Evolutionary conservation across 352 stramenopile genomes (phyloP), one percentile per base, ranked within the genome.

Genomic region (Globisporangium rhizosaccharum): DNA sequence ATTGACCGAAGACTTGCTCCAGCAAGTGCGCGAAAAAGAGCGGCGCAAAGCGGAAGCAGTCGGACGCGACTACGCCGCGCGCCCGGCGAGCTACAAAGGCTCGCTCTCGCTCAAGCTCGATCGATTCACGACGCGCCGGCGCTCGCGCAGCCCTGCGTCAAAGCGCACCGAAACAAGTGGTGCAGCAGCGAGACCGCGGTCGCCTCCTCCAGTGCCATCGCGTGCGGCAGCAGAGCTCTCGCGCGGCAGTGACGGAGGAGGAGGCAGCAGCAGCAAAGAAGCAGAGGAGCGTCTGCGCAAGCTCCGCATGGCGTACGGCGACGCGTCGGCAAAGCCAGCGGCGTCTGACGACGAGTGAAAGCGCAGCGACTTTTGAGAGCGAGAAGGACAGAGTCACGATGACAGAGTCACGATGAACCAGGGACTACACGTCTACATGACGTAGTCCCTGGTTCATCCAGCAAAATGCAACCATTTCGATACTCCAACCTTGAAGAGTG

Each of bases 11-110:
- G 83, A 98, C 61, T 67, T 97, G 33, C 73, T 98, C 50, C 78
- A 96, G 39, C 87, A 98, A 79, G 93, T 98, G 17, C 79, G 94
- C 26, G 74, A 96, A 66, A 79, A 88, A 63, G 90, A 98, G 67
- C 79, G 90, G 18, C 89, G 96, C 56, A 96, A 95, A 62, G 90
- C 85, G 26, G 79, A 92, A 28, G 87, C 90, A 0, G 85, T 94
- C 8, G 87, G 89, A 6, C 92, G 83, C 28, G 91, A 97, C 62
- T 98, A 98, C 56, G 89, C 87, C 3, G 74, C 87, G n/a, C 87
- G 85, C 17, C 93, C 93, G 0, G 74, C 81, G 17, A 96, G 87
- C 55, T 98, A 97, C 70, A 97, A 98, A 68, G 91, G 92, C 17
- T 96, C 86, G 30, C 68, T 97, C 8, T 96, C 89, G 47, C 75